These are phyloP conservation scores for Penicillium salamii DNA, from an alignment of 495 filamentous ascomycete genomes.

Conservation along the genomic window DNA sequence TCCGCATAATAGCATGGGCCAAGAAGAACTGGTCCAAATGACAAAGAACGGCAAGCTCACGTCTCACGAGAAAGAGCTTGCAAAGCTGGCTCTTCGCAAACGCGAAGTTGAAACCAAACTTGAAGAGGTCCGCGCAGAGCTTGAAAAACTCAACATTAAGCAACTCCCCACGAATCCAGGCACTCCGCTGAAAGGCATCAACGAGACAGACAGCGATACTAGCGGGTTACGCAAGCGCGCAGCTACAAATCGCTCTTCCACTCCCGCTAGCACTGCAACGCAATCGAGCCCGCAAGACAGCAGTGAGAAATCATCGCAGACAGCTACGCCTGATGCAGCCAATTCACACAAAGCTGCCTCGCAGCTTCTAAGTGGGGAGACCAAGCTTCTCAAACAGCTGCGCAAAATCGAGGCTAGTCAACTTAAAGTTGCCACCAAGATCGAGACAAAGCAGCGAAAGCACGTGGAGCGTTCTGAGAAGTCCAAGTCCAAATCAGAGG, in stretches of 20 bases:
- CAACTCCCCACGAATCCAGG: conserved; percentile 9
- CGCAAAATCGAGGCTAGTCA: conserved; percentile 39
- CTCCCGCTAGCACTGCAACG: conserved; percentile 55
- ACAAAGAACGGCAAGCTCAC: conserved; percentile 37
- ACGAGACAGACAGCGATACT: conserved; percentile 45
- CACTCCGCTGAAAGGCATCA: conserved; percentile 15
- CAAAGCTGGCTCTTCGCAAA: conserved; percentile 69
- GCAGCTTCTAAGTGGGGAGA: conserved; percentile 31
- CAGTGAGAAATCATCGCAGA: conserved; percentile 12
- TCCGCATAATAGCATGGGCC: conserved; percentile 22
- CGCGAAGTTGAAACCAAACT: conserved; percentile 70
- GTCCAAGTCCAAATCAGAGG: conserved; percentile 33
- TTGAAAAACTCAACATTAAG: conserved; percentile 37
- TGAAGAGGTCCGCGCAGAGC: conserved; percentile 40
- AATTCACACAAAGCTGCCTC: conserved; percentile 29
- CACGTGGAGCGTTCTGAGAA: conserved; percentile 59
- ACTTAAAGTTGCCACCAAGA: conserved; percentile 41
- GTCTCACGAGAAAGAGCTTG: conserved; percentile 68
- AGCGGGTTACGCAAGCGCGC: conserved; percentile 27
- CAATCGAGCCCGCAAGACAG: conserved; percentile 45
- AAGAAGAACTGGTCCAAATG: conserved; percentile 24
- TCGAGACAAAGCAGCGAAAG: conserved; percentile 46
- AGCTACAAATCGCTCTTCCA: conserved; percentile 58
- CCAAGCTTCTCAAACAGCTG: conserved; percentile 38
- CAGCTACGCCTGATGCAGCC: conserved; percentile 11